phyloP scores from a whole-genome alignment of 2,329 filamentous ascomycete species.

The Botryosphaeria agaves region DNA sequence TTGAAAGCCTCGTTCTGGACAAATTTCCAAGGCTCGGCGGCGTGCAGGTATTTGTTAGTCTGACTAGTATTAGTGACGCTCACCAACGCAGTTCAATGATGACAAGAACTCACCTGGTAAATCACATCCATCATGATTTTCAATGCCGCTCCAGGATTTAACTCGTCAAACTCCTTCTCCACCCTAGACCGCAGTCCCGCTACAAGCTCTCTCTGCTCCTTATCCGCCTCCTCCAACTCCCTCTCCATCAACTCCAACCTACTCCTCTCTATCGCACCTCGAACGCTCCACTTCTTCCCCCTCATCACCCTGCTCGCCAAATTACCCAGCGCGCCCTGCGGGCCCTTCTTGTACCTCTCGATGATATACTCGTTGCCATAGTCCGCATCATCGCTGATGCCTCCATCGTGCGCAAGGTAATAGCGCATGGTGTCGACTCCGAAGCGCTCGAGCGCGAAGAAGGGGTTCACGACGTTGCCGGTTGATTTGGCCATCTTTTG shows the following conservation, averaged over 20 bases:
- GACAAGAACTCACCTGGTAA: conserved; percentile 31
- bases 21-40: conserved; percentile 50
- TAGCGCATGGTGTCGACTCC: conserved; percentile 78
- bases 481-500: conserved; percentile 95
- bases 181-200: conserved; percentile 23
- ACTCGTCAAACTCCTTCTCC: conserved; percentile 39
- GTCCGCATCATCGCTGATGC: conserved; percentile 58
- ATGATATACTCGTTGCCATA: conserved; percentile 71
- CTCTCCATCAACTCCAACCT: too few relatives aligned
- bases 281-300: conserved; percentile 46
- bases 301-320: conserved; percentile 53
- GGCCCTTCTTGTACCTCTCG: conserved; percentile 58
- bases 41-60: conserved; percentile 51
- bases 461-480: conserved; percentile 89
- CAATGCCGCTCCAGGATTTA: conserved; percentile 49
- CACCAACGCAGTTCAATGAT: conserved; percentile 9
- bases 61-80: conserved; percentile 12
- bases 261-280: conserved; percentile 11
- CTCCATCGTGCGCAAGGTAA: conserved; percentile 70
- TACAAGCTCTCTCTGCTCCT: conserved; percentile 24
- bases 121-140: conserved; percentile 45
- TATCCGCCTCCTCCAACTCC: conserved; percentile 11
- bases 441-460: conserved; percentile 78
- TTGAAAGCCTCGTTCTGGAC: too few relatives aligned
- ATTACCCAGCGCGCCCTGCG: conserved; percentile 69